Conservation (phyloP, 805 yeast genomes). For the Candida piceae region DNA sequence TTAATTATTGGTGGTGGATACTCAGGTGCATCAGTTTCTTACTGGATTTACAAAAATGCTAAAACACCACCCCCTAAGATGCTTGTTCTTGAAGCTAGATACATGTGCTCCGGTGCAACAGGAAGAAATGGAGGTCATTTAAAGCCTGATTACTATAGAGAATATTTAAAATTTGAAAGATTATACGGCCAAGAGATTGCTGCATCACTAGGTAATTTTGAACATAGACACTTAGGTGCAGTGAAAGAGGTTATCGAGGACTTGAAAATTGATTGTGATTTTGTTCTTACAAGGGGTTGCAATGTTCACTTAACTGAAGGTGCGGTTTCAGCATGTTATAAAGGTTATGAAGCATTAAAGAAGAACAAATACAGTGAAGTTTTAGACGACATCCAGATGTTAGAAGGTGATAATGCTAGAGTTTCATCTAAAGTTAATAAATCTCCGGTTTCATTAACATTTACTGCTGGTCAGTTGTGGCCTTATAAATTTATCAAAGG, state of each 20-base stretch:
- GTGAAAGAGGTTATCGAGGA: constrained; percentile 30
- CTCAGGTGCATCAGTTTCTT: constrained; percentile 39
- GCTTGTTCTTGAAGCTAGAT: constrained; percentile 35
- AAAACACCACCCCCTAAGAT: constrained; percentile 3
- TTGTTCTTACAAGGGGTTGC: constrained; percentile 25
- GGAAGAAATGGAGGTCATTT: constrained; percentile 48
- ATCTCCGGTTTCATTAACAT: constrained; percentile 27
- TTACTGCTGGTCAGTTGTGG: constrained; percentile 39
- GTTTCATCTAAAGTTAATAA: constrained; percentile 23
- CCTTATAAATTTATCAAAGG: constrained; percentile 37
- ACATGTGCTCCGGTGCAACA: constrained; percentile 37
- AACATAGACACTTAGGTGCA: constrained; percentile 30
- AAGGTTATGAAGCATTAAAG: constrained; percentile 9
- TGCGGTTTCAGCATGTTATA: constrained; percentile 10
- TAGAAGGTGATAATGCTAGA: constrained; percentile 26
- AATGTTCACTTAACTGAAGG: constrained; percentile 19
- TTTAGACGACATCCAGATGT: constrained; percentile 26
- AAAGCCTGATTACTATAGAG: constrained; percentile 30
- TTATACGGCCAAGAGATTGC: constrained; percentile 25
- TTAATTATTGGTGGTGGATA: constrained; percentile 43
- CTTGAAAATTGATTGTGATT: constrained; percentile 28
- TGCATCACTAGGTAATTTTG: constrained; percentile 34
- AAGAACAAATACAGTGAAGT: constrained; percentile 23
- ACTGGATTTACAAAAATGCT: constrained; percentile 4
- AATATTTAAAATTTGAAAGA: constrained; percentile 12